Evolutionary conservation across 2,329 filamentous ascomycete species (phyloP), one percentile per base, ranked within the genome.

Genomic region (Pleoardoris graminearum): DNA sequence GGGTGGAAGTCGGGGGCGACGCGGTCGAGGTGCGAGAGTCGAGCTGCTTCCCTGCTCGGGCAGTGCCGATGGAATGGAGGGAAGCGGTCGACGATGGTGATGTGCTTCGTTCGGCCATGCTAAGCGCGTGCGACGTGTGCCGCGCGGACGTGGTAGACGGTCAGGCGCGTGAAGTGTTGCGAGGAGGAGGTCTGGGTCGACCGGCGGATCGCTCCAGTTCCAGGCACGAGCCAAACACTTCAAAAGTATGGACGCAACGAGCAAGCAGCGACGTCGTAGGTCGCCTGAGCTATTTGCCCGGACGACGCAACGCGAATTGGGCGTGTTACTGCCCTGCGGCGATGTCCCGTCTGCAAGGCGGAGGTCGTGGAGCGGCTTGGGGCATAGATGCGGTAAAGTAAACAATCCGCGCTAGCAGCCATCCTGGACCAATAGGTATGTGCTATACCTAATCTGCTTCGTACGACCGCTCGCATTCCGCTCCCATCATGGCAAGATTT

Each of bases 1-100:
- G 86, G 51, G 86, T 88, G 17, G 83, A 86, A 62, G 77, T 80
- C 22, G 79, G 63, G 30, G 72, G 75, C 44, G 82, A 83, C 76
- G 81, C 80, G 77, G 80, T 75, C 62, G 82, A 65, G 76, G 72
- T 63, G 55, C 68, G 68, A 59, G 65, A 66, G 52, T 64, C 64
- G 50, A 64, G 58, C 52, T 68, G 65, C 59, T 68, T 57, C 51
- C 60, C 62, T 50, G 60, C 64, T 33, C 60, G 66, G 37, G 75
- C 73, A 30, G 72, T 69, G 57, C 77, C 76, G 60, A 71, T 73
- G 41, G 76, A 78, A 35, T 71, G 63, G 7, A 73, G 70, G 2
- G 75, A 79, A 22, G 75, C 74, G 17, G 72, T 74, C 36, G 75
- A 73, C 35, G 58, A 63, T 36, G 76, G 76, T 19, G 69, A 73